Conservation (phyloP, 1,139 yeast species). For the Saccharomyces hybrid region DNA sequence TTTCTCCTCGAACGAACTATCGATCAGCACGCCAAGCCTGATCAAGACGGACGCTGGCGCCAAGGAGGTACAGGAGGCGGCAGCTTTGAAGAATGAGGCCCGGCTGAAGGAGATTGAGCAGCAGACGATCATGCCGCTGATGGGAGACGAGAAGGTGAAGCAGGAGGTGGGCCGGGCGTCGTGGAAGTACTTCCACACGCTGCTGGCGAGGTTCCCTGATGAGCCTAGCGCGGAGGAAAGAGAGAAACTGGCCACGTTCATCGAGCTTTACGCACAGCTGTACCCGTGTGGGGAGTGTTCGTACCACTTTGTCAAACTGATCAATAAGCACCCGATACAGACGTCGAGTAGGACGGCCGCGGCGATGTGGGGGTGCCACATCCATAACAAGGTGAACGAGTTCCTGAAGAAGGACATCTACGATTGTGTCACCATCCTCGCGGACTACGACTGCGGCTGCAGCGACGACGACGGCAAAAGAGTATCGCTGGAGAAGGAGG, state of each 20-base stretch:
- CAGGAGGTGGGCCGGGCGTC: constrained; percentile 65
- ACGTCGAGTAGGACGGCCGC: constrained; percentile 69
- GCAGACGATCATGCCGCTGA: constrained; percentile 62
- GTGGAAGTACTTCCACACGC: constrained; percentile 86
- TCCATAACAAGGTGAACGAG: constrained; percentile 83
- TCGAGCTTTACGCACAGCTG: constrained; percentile 60
- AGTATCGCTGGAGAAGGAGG: constrained; percentile 13
- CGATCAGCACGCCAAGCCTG: neutral
- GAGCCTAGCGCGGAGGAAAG: constrained; percentile 59
- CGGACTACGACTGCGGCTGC: constrained; percentile 95
- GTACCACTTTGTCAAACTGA: constrained; percentile 67
- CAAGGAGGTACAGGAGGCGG: neutral
- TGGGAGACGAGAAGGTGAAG: constrained; percentile 55
- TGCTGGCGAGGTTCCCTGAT: constrained; percentile 86
- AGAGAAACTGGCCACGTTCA: constrained; percentile 49
- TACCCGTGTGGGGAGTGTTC: constrained; percentile 97
- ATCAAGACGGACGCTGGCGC: neutral
- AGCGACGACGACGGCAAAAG: constrained; percentile 15
- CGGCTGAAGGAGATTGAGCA: constrained; percentile 3
- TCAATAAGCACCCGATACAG: constrained; percentile 77
- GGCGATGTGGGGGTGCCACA: constrained; percentile 91
- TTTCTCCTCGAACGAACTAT: constrained; percentile 12
- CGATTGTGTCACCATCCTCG: constrained; percentile 77
- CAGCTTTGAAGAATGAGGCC: neutral
- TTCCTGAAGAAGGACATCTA: constrained; percentile 61